These are phyloP conservation scores for Yarrowia galli DNA, from an alignment of 1,139 yeast species.

Conservation along the genomic window DNA sequence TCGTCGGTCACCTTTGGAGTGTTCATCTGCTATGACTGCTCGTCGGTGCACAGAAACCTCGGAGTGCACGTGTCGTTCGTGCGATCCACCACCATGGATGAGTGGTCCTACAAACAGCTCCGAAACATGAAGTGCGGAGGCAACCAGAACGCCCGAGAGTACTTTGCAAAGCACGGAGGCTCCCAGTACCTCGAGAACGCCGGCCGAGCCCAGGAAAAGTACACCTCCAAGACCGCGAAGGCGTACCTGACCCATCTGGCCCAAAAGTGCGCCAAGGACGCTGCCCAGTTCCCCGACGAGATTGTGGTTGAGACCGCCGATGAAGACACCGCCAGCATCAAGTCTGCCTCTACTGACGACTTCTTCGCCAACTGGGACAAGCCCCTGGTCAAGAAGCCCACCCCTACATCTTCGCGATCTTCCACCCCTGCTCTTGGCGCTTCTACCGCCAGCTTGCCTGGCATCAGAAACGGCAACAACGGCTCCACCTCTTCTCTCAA, in stretches of 20 bases:
- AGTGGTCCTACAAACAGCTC: constrained; percentile 88
- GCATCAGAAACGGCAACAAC: constrained; percentile 42
- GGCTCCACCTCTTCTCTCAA: constrained; percentile 43
- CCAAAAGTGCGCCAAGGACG: constrained; percentile 71
- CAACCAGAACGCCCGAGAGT: constrained; percentile 83
- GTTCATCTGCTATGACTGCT: constrained; percentile 91
- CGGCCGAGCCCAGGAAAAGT: constrained; percentile 76
- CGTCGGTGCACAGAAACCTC: constrained; percentile 93
- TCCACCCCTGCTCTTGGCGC: constrained; percentile 46
- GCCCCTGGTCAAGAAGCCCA: constrained; percentile 59
- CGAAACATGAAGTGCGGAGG: constrained; percentile 94
- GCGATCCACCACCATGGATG: constrained; percentile 88
- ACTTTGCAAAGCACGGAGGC: constrained; percentile 84
- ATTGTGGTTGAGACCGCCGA: constrained; percentile 56
- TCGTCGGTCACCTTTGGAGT: constrained; percentile 97
- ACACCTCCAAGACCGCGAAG: constrained; percentile 77
- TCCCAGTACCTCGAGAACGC: constrained; percentile 64
- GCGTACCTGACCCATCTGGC: constrained; percentile 82
- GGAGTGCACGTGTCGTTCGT: constrained; percentile 98
- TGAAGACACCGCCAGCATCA: constrained; percentile 51
- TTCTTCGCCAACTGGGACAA: constrained; percentile 93
- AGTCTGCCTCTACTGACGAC: constrained; percentile 66
- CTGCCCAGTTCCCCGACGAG: constrained; percentile 68
- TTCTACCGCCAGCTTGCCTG: constrained; percentile 41
- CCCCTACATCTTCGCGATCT: constrained; percentile 58